Base-by-base conservation (phyloP, 495 filamentous ascomycete genomes). In the Talaromyces liani region DNA sequence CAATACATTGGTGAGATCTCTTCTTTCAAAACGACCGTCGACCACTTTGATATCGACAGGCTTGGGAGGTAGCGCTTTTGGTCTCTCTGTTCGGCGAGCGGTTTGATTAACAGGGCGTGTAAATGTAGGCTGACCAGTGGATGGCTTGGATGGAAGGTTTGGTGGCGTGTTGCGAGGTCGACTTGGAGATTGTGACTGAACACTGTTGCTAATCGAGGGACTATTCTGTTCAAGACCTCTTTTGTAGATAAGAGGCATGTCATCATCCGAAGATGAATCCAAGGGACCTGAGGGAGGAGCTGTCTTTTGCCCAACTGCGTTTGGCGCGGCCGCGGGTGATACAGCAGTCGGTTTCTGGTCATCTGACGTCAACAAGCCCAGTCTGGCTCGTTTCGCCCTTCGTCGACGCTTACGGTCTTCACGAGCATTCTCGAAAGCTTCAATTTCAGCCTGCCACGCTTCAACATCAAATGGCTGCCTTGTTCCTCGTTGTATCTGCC, bases 391-490 rank as follows among this genome's bases (percentile, higher is more conserved):
- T 71, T 84, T 85, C 12, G 63, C 74, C 63, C 79, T 77, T 36
- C 84, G 75, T 60, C 76, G 81, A 58, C 64, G 68, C 60, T 79
- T 81, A n/a, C 85, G 76, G 6, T 77, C 67, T 2, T 65, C 53
- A 25, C 73, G 77, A 18, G 74, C 75, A 6, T 68, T 33, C 6
- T 66, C 36, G 3, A 69, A 39, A 25, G 64, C 63, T 1, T 65
- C n/a, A 14, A 73, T 10, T 22, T 75, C 72, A 10, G 65, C 71
- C 14, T 84, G 61, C 63, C 72, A 88, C 14, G 53, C 66, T 12
- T 72, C 67, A 4, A 88, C 25, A 65, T 89, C 78, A 64, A 87
- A 89, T 0, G 67, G 63, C 25, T 69, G 14, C 2, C 68, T 60
- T 4, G 71, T 70, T 2, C 85, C 84, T 3, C 65, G 68, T 0